Conservation (phyloP, 805 yeast species). For the Candida nitratophila region DNA sequence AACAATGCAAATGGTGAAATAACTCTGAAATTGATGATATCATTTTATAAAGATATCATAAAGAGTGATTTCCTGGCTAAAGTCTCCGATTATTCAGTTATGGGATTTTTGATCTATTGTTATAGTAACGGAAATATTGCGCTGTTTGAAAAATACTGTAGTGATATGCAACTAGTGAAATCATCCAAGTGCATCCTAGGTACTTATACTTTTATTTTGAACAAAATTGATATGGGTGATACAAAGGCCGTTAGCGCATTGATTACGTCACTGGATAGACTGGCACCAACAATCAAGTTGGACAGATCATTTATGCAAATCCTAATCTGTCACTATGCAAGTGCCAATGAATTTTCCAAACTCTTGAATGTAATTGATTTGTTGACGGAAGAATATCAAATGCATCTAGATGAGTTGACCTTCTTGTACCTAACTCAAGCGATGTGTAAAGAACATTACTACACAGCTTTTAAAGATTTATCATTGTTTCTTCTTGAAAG, state of each 20-base stretch:
- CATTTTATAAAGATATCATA: too few species aligned
- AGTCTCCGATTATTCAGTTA: too few species aligned
- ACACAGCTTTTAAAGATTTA: background rate
- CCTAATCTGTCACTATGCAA: background rate
- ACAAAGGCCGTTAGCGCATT: background rate
- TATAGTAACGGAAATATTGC: background rate
- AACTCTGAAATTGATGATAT: background rate
- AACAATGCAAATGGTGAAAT: background rate
- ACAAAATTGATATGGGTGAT: background rate
- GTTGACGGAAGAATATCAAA: background rate
- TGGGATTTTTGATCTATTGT: background rate
- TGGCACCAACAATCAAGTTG: background rate
- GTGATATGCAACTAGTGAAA: background rate
- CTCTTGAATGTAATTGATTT: background rate
- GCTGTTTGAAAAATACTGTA: background rate
- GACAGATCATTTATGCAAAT: background rate
- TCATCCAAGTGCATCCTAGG: background rate
- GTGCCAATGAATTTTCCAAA: background rate
- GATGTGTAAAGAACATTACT: background rate
- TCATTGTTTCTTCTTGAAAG: too few species aligned
- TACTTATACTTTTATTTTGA: background rate
- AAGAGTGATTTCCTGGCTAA: too few species aligned
- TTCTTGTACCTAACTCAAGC: background rate
- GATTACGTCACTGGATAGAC: background rate
- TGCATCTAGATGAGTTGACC: background rate